phyloP scores from a whole-genome alignment of 1,284 basidiomycete genomes.

The Ceratobasidium papillatum region DNA sequence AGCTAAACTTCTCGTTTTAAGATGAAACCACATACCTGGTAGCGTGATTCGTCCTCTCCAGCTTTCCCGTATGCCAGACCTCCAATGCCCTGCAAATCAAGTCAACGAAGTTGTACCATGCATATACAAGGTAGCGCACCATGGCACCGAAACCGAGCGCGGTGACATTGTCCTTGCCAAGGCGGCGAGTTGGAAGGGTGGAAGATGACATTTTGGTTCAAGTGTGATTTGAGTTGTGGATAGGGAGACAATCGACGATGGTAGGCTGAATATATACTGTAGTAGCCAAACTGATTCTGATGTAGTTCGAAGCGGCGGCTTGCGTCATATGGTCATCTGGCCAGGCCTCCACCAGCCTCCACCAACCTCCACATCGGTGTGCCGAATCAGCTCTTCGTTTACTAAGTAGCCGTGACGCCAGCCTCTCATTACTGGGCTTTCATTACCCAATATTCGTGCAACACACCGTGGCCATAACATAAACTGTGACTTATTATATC shows the following conservation, averaged over 20 bases:
- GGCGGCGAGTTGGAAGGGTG: conserved; percentile 26
- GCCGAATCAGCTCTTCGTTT: background rate
- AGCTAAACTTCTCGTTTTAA: background rate
- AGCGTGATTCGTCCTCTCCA: conserved; percentile 17
- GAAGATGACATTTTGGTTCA: conserved; percentile 8
- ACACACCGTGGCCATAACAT: too few species aligned
- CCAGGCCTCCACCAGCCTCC: background rate
- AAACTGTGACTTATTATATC: too few species aligned
- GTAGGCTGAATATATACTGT: too few species aligned
- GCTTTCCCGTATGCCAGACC: conserved; percentile 9
- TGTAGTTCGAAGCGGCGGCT: background rate
- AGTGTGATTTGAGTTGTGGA: background rate
- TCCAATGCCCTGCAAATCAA: conserved; percentile 16
- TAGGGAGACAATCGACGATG: background rate
- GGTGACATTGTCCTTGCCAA: conserved; percentile 20
- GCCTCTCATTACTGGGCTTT: too few species aligned
- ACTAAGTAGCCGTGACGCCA: too few species aligned
- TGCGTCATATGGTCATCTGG: conserved; percentile 37
- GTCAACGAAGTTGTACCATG: background rate
- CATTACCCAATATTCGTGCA: too few species aligned
- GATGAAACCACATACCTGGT: conserved; percentile 15
- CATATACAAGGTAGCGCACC: background rate
- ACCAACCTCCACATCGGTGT: background rate
- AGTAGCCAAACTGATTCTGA: too few species aligned
- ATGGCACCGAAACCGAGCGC: conserved; percentile 41